These are phyloP conservation scores for Rhizoclosmatium sp. DNA, from an alignment of 192 early-diverging fungal genomes.

Conservation along the genomic window DNA sequence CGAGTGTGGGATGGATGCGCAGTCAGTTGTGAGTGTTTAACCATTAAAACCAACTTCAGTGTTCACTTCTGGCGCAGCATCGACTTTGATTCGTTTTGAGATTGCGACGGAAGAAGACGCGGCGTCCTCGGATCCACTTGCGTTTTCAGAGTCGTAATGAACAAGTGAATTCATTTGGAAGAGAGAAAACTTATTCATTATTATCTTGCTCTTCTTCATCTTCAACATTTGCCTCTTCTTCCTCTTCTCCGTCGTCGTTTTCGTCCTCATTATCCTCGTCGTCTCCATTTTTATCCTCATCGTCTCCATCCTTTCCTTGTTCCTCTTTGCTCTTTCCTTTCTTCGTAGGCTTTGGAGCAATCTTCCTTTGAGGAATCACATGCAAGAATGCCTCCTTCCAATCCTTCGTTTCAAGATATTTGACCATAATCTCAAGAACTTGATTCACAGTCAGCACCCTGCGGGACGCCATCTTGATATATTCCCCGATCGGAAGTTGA, in stretches of 20 bases:
- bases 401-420: slow-evolving; percentile 77
- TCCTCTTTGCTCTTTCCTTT: not conserved
- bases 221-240: not conserved
- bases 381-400: slow-evolving; percentile 89
- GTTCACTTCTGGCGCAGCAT: slow-evolving; percentile 50
- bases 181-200: not conserved
- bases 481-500: slow-evolving; percentile 86
- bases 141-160: slow-evolving; percentile 16
- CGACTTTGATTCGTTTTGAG: slow-evolving; percentile 28
- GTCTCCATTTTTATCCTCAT: slow-evolving; percentile 19
- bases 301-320: slow-evolving; percentile 16
- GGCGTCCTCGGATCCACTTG: not conserved
- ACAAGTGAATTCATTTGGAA: slow-evolving; percentile 8
- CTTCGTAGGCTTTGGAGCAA: slow-evolving; percentile 4
- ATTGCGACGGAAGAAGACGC: not conserved
- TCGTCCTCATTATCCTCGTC: slow-evolving; percentile 23
- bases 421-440: slow-evolving; percentile 91
- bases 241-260: slow-evolving; percentile 15
- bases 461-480: slow-evolving; percentile 79
- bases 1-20: not conserved
- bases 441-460: slow-evolving; percentile 90
- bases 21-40: not conserved
- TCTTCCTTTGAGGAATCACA: slow-evolving; percentile 92
- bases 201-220: not conserved
- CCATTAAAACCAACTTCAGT: slow-evolving; percentile 35